Evolutionary conservation across 805 yeast species (phyloP).

Genomic region (Metschnikowia corniflorae): DNA sequence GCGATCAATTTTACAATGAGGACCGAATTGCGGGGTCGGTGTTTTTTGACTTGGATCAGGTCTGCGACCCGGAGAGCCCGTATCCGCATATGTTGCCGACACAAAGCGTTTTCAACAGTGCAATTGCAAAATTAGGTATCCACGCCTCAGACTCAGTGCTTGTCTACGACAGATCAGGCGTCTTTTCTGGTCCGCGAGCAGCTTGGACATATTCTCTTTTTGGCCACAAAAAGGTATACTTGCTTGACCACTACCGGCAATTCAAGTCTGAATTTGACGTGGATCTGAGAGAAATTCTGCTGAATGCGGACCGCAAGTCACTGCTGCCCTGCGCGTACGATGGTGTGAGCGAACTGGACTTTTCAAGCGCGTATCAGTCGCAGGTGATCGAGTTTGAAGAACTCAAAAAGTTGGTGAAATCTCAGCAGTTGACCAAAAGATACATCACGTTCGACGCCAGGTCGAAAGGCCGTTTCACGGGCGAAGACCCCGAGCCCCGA

Average conservation of each 20-base stretch:
- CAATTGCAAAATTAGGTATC: constrained; percentile 56
- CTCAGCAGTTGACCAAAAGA: constrained; percentile 40
- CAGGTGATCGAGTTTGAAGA: constrained; percentile 69
- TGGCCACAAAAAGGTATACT: constrained; percentile 66
- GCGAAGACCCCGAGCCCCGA: constrained; percentile 83
- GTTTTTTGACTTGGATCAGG: constrained; percentile 19
- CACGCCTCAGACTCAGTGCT: constrained; percentile 56
- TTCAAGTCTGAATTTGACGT: constrained; percentile 46
- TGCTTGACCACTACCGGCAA: constrained; percentile 64
- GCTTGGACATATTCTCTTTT: constrained; percentile 85
- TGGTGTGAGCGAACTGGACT: constrained; percentile 23
- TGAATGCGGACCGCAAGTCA: constrained; percentile 13
- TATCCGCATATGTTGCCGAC: constrained; percentile 93
- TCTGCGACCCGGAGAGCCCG: constrained; percentile 42
- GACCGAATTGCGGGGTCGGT: constrained; percentile 44
- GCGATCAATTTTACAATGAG: constrained; percentile 48
- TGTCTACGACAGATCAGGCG: constrained; percentile 81
- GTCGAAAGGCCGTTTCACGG: constrained; percentile 68
- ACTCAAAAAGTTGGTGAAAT: constrained; percentile 53
- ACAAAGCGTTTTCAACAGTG: constrained; percentile 48
- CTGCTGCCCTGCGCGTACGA: constrained; percentile 13
- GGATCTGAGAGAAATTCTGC: constrained; percentile 9
- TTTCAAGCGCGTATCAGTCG: constrained; percentile 31
- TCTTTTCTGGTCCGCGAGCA: constrained; percentile 85
- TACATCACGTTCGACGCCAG: constrained; percentile 80